A percentile compares a stretch with the other conserved stretches of the same genome.
phyloP scores from a whole-genome alignment of 192 early-diverging fungal species.

The Backusella australiensis region DNA sequence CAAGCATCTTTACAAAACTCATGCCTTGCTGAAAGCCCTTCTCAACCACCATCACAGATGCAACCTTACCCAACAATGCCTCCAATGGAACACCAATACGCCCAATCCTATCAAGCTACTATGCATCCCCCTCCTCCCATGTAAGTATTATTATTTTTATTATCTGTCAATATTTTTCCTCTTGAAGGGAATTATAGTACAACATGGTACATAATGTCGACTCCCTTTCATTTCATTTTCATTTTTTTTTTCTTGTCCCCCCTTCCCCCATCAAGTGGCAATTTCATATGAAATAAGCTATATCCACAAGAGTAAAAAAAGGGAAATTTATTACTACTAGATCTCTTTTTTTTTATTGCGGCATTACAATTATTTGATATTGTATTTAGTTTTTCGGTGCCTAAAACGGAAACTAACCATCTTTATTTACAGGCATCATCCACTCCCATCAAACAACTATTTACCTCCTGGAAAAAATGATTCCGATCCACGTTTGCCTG shows the following conservation, averaged over 20 bases:
- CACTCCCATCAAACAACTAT: constrained; percentile 13
- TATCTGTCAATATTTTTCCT: not conserved
- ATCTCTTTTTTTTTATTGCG: constrained; percentile 2
- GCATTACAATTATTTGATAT: constrained; percentile 6
- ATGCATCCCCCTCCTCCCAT: constrained; percentile 21
- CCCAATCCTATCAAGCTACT: constrained; percentile 7
- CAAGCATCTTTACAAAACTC: constrained; percentile 11
- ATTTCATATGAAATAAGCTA: constrained; percentile 14
- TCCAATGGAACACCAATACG: constrained; percentile 21
- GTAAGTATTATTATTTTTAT: constrained; percentile 14
- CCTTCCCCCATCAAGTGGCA: not conserved
- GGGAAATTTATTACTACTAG: not conserved
- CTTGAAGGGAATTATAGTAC: not conserved
- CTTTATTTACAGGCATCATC: constrained; percentile 10
- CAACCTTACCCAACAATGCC: constrained; percentile 23
- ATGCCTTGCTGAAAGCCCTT: constrained; percentile 17
- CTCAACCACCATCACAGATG: constrained; percentile 7
- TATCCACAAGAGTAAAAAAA: not conserved
- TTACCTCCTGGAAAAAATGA: constrained; percentile 10
- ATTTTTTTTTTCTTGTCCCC: not conserved
- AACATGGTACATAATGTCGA: constrained; percentile 1
- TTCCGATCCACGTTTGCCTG: constrained; percentile 30
- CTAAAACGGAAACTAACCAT: constrained; percentile 17
- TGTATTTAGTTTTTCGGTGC: constrained; percentile 5
- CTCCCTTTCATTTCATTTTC: not conserved